Base-by-base conservation (phyloP, 305 asterid species). In the Withania somnifera region DNA sequence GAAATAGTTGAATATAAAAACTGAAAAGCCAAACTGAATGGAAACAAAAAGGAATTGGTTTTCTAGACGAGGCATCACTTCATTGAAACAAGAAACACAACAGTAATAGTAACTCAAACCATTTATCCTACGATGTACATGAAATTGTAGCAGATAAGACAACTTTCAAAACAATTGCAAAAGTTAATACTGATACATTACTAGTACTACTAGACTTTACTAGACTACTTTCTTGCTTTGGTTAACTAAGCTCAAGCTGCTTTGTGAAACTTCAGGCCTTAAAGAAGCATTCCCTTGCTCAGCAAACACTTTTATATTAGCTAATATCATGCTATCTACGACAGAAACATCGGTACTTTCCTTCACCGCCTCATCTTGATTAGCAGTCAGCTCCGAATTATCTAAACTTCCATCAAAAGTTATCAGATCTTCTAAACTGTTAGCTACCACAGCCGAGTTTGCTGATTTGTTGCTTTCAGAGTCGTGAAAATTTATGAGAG, bases 291-390 rank as follows among this genome's bases (percentile, higher is more conserved):
- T 53, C 66, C 84, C 82, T 79, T 84, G 83, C 54, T 83, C 91
- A 71, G 61, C 85, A 69, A 91, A 89, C 28, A 86, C 89, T 15
- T 81, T 57, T 14, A 92, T 85, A 84, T 88, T 92, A 47, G 90
- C 87, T 80, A 77, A 61, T 50, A 93, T 88, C 94, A 93, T 88
- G 84, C 85, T 77, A 52, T 94, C 93, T 13, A 94, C 80, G 78
- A 73, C 86, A 15, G 84, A 80, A 20, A 34, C 26, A 26, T 81
- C 69, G 24, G 13, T 83, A 51, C 20, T 58, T 47, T 58, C 85
- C 22, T 60, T 77, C 78, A 56, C 84, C 54, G 68, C 79, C n/a
- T 54, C 87, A 14, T 85, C 87, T 81, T 83, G 83, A 69, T 81
- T 84, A 82, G 86, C 82, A 69, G n/a, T 63, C 69, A 66, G 82